Evolutionary conservation across 306 rosid species (phyloP), one percentile per base, ranked within the genome.

Genomic region (Acmispon strigosus): DNA sequence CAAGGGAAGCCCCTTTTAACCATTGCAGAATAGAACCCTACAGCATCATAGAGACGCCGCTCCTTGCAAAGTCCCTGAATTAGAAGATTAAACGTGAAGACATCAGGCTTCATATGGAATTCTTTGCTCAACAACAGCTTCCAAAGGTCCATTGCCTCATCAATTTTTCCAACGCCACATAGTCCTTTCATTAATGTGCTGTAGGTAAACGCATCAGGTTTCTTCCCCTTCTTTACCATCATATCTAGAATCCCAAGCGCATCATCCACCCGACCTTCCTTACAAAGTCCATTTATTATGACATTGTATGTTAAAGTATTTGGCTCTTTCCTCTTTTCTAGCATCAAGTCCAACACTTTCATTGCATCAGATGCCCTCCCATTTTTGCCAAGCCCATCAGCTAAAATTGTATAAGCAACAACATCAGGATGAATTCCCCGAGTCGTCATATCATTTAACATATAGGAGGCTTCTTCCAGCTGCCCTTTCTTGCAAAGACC

Each of bases 381-480:
- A 24, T 67, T 69, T 72, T 87, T 89, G 87, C 82, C 89, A 71
- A 94, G 97, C 44, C 97, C 96, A 4, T 89, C 87, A 50, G 85
- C 82, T 52, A 90, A 77, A 72, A 79, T 62, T 0, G 96, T 89
- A 69, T 86, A 90, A 14, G 87, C 62, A 62, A 87, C 72, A 39
- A 84, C 83, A 80, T 90, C 95, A 6, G 87, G 90, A 59, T 0
- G 64, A 64, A 89, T 56, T 50, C 92, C 89, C 36, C 54, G 62
- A 10, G 74, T 41, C 1, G 54, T 74, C 98, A 94, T 94, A 49
- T 72, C 89, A 39, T 83, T 43, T 72, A 90, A 36, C 95, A 89
- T 78, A 2, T 32, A 42, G 0, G 81, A 80, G 6, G 88, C 91
- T 75, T 94, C 95, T 39, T 66, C 61, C 96, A 91, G 83, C 77